Evolutionary conservation across 2,329 filamentous ascomycete genomes (phyloP), one percentile per base, ranked within the genome.

Genomic region (Fusarium succisae): DNA sequence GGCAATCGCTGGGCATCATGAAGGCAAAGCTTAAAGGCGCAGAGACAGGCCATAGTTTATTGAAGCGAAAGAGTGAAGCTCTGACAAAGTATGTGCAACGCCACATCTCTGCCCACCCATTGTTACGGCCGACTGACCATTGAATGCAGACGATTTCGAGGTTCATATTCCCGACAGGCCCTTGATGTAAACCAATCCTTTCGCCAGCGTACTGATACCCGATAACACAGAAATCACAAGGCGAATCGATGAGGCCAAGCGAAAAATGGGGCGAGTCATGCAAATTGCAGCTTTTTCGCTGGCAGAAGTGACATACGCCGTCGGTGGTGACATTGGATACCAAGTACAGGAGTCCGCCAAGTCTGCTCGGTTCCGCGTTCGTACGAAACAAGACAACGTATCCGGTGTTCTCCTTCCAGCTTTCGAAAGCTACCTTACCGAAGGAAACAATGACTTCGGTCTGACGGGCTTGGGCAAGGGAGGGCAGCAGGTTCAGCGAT

Each of bases 181-280:
- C 41, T 37, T 61, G 39, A 26, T 35, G 28, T 22, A 13, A 20
- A 20, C 18, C 28, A 48, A 26, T 37, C 32, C 51, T 41, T 78
- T 76, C 35, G 26, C 55, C 62, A 44, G 58, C 55, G 48, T 70
- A 55, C 60, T 77, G 41, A 78, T 64, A 38, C 28, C n/a, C 44
- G 24, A 28, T 45, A 18, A 41, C 26, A 76, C 82, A 94, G 96
- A 99, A 80, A 99, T 99, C 80, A 98, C 96, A 56, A 91, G 92
- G 82, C 93, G 96, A 80, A 99, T 99, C 84, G 96, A 99, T 86
- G 96, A 99, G 84, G 96, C 96, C 47, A 99, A 99, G 85, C 93
- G 95, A 79, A 99, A 99, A 87, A 99, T 99, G 96, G 96, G 96
- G 66, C 91, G 96, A 39, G 96, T 99, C 43, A 99, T 99, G 96